Evolutionary conservation across 306 rosid species (phyloP).

Genomic region (Citrullus mucosospermus): DNA sequence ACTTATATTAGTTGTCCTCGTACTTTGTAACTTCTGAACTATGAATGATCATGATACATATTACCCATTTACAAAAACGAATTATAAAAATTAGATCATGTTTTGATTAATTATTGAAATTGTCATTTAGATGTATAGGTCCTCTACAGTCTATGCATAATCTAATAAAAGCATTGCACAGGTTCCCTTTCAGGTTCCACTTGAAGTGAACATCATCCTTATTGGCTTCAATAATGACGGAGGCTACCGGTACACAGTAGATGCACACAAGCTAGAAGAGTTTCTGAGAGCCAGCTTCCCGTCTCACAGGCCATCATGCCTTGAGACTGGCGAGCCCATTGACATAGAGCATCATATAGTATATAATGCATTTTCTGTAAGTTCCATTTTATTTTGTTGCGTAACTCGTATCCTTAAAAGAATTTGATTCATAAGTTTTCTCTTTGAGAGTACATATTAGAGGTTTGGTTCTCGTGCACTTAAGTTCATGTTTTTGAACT

Average conservation of each 20-base stretch:
- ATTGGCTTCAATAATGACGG: slow-evolving; percentile 77
- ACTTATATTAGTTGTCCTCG: neutral
- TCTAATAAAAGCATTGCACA: slow-evolving; percentile 10
- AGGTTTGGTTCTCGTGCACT: neutral
- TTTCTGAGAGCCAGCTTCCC: slow-evolving; percentile 67
- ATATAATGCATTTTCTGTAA: slow-evolving; percentile 65
- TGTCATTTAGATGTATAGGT: neutral
- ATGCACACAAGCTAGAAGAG: slow-evolving; percentile 59
- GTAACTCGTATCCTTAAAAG: neutral
- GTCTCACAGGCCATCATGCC: slow-evolving; percentile 71
- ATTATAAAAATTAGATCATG: neutral
- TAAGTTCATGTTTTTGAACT: neutral
- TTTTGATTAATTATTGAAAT: neutral
- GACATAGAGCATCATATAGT: slow-evolving; percentile 83
- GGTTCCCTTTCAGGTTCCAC: slow-evolving; percentile 97
- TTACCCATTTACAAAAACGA: neutral
- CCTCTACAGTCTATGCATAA: neutral
- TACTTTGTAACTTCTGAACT: neutral
- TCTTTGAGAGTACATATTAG: neutral
- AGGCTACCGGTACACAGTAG: slow-evolving; percentile 56
- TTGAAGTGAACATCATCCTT: slow-evolving; percentile 83
- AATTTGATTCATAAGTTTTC: neutral
- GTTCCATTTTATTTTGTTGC: slow-evolving; percentile 9
- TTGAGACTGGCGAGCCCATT: slow-evolving; percentile 78
- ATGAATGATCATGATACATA: neutral